Base-by-base conservation (phyloP, 2,329 filamentous ascomycete species). In the Sphaerulina vaccinii region DNA sequence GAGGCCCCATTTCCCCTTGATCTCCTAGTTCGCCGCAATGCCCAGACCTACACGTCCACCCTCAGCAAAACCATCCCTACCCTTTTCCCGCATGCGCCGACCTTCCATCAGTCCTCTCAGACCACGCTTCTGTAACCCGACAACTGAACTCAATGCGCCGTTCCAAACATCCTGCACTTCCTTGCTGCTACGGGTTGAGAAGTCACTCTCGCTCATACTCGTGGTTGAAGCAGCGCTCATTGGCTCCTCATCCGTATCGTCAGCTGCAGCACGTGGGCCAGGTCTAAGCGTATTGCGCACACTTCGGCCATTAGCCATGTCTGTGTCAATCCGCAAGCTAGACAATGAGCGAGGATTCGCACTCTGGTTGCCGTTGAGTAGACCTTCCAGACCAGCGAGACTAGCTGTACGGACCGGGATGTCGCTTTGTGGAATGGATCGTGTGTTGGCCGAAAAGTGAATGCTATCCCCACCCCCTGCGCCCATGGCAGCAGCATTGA, bases 401-500 rank as follows among this genome's bases (percentile, higher is more conserved):
- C 83, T 83, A 62, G 84, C 83, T 23, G 63, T 64, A 24, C 68
- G 63, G 6, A 67, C 61, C 1, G 68, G 68, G 22, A 68, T 65
- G 3, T 84, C 71, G 1, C 60, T 63, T 19, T 64, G 59, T 3
- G 59, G 54, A 5, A 57, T 60, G 75, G 77, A 55, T 18, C 54
- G 48, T 35, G 40, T 36, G 19, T 51, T 56, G 2, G 60, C 32
- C 79, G 73, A 64, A 63, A 83, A 88, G 47, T 87, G 85, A 22
- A 92, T 88, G 41, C 88, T 88, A 41, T 90, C 83, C 0, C 93
- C 93, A 21, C 93, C 91, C 9, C 93, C 93, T 1, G 93, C 93
- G 0, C 91, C 93, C 93, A 97, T 97, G 47, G 93, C 93, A 0
- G 92, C 93, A 0, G 93, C 93, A 60, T 99, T 99, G 77, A 99